phyloP scores from a whole-genome alignment of 2,329 filamentous ascomycete genomes.

The Bimuria novae-zelandiae region DNA sequence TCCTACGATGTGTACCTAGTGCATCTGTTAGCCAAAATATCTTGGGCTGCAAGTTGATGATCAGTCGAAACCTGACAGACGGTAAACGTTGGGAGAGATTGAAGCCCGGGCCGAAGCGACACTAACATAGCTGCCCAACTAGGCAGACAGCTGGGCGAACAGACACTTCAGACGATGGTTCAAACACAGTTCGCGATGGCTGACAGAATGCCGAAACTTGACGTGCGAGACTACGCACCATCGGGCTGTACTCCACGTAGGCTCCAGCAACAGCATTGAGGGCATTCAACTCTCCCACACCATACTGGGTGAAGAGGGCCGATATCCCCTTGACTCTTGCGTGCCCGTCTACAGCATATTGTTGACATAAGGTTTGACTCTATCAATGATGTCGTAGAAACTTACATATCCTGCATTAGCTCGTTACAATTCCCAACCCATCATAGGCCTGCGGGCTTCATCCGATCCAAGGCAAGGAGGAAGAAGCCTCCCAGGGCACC shows the following conservation, averaged over 20 bases:
- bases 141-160: background rate
- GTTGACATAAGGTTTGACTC: too few species aligned
- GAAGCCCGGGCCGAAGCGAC: background rate
- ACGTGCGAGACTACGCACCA: slow-evolving; percentile 48
- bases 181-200: background rate
- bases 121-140: background rate
- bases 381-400: too few species aligned
- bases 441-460: slow-evolving; percentile 39
- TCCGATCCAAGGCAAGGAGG: slow-evolving; percentile 34
- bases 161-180: background rate
- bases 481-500: slow-evolving; percentile 47
- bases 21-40: background rate
- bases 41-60: too few species aligned
- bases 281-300: slow-evolving; percentile 69
- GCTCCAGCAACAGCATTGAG: slow-evolving; percentile 74
- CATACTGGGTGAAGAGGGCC: slow-evolving; percentile 75
- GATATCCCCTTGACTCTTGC: slow-evolving; percentile 62
- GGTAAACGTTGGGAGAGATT: slow-evolving; percentile 25
- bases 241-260: slow-evolving; percentile 71
- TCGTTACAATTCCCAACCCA: slow-evolving; percentile 59
- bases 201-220: background rate
- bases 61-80: slow-evolving; percentile 15
- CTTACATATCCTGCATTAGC: too few species aligned
- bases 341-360: too few species aligned
- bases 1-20: slow-evolving; percentile 59